Conservation (phyloP, 1,284 basidiomycete species). For the Cutaneotrichosporon curvatum region DNA sequence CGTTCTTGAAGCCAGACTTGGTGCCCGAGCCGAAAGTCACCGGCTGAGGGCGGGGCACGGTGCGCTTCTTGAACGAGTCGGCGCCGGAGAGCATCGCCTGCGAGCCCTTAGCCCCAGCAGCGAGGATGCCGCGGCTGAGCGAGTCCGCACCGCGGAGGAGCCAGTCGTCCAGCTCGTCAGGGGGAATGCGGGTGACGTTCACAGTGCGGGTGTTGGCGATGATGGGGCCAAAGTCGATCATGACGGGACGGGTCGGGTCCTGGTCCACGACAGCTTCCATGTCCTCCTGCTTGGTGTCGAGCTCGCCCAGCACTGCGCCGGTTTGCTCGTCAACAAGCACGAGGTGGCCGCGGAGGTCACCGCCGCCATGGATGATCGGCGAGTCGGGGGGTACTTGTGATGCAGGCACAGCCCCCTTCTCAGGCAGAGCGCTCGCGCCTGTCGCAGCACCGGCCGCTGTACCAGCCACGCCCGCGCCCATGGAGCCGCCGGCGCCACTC, state of each 20-base stretch:
- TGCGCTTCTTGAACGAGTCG: slow-evolving; percentile 53
- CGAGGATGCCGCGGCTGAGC: slow-evolving; percentile 52
- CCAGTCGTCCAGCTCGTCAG: slow-evolving; percentile 60
- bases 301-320: slow-evolving; percentile 65
- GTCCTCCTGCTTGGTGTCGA: slow-evolving; percentile 56
- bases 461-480: not conserved
- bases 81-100: slow-evolving; percentile 59
- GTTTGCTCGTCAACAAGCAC: slow-evolving; percentile 67
- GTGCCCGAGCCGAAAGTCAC: slow-evolving; percentile 2
- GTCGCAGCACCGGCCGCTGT: not conserved
- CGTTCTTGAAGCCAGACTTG: slow-evolving; percentile 1
- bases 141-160: slow-evolving; percentile 60
- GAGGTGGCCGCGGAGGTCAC: slow-evolving; percentile 59
- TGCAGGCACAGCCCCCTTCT: no score
- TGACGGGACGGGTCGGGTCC: slow-evolving; percentile 58
- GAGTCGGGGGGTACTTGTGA: not conserved
- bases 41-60: slow-evolving; percentile 12
- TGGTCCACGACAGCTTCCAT: slow-evolving; percentile 48
- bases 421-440: no score
- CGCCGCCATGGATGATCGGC: slow-evolving; percentile 8
- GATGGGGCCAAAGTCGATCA: slow-evolving; percentile 61
- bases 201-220: slow-evolving; percentile 46
- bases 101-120: slow-evolving; percentile 58
- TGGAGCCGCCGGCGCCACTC: not conserved
- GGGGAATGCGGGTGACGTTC: slow-evolving; percentile 54